A percentile compares a stretch with the other conserved stretches of the same genome.
Conservation (phyloP, 1,139 yeast species). For the Debaryomyces udenii region DNA sequence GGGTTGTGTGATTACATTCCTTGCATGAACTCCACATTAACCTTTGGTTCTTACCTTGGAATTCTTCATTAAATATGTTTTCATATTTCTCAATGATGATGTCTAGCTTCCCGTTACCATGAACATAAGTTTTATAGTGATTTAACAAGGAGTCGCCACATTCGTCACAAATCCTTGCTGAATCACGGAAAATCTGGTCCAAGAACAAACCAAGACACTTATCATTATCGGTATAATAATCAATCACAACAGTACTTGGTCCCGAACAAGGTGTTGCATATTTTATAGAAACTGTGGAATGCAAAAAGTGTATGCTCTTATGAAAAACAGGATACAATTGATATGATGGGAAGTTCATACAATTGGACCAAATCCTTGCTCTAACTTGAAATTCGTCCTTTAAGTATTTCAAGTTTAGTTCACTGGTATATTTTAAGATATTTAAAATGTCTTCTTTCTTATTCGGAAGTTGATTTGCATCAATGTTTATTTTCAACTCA, state of each 20-base stretch:
- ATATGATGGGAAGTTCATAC: conserved; percentile 41
- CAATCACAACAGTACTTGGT: conserved; percentile 79
- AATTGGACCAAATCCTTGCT: conserved; percentile 44
- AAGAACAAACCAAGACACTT: conserved; percentile 87
- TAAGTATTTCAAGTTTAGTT: conserved; percentile 31
- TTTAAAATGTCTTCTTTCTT: conserved; percentile 40
- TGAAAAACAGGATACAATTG: conserved; percentile 59
- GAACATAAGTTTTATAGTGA: conserved; percentile 87
- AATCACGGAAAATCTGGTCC: conserved; percentile 76
- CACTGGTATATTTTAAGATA: conserved; percentile 41
- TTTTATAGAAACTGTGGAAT: conserved; percentile 79
- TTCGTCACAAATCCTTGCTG: conserved; percentile 70
- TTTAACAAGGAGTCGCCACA: conserved; percentile 74
- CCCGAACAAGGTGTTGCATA: conserved; percentile 93
- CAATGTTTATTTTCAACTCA: conserved; percentile 32
- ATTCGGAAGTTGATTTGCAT: conserved; percentile 34
- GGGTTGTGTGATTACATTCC: conserved; percentile 72
- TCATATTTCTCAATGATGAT: conserved; percentile 65
- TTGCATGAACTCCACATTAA: conserved; percentile 94
- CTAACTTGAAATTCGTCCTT: conserved; percentile 35
- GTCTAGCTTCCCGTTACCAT: conserved; percentile 82
- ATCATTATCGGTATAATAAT: conserved; percentile 89
- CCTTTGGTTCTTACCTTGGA: conserved; percentile 49
- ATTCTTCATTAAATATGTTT: conserved; percentile 60
- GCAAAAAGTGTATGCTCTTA: conserved; percentile 75